Percentiles rank a stretch among this genome's conserved stretches.
Conservation (phyloP, 306 rosid species). For the Trifolium fragiferum region DNA sequence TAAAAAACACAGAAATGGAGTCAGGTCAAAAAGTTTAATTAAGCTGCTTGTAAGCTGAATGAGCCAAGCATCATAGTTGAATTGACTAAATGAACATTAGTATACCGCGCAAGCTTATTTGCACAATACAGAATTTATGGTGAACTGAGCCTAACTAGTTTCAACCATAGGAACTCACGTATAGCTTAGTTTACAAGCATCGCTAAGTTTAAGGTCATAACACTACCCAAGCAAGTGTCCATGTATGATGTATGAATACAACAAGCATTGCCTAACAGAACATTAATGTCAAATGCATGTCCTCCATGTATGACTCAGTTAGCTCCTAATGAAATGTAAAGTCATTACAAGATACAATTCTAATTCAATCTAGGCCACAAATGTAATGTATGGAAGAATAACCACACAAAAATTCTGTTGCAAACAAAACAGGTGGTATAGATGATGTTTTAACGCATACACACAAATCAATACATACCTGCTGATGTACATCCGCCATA, state of each 20-base stretch:
- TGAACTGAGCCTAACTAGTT: slow-evolving; percentile 15
- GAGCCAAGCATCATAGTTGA: neutral
- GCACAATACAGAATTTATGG: slow-evolving; percentile 3
- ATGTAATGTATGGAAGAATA: slow-evolving; percentile 7
- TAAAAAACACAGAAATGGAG: neutral
- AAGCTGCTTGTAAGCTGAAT: neutral
- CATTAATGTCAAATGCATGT: slow-evolving; percentile 26
- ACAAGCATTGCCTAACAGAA: slow-evolving; percentile 18
- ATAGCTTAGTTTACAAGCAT: slow-evolving; percentile 20
- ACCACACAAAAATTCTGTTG: neutral
- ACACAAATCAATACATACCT: slow-evolving; percentile 59
- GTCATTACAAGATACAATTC: slow-evolving; percentile 33
- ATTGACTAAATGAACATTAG: slow-evolving; percentile 9
- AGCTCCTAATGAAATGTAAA: slow-evolving; percentile 18
- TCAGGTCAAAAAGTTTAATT: neutral
- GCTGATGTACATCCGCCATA: slow-evolving; percentile 99
- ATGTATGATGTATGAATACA: slow-evolving; percentile 7
- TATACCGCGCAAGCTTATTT: slow-evolving; percentile 10
- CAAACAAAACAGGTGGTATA: slow-evolving; percentile 22
- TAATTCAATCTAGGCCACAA: slow-evolving; percentile 7
- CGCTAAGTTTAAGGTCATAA: slow-evolving; percentile 11
- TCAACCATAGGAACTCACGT: slow-evolving; percentile 3
- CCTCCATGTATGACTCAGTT: slow-evolving; percentile 9
- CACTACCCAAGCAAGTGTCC: neutral
- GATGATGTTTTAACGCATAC: slow-evolving; percentile 11